Evolutionary conservation across 1,139 yeast genomes (phyloP), one percentile per base, ranked within the genome.

Genomic region (Schwanniomyces etchellsii): DNA sequence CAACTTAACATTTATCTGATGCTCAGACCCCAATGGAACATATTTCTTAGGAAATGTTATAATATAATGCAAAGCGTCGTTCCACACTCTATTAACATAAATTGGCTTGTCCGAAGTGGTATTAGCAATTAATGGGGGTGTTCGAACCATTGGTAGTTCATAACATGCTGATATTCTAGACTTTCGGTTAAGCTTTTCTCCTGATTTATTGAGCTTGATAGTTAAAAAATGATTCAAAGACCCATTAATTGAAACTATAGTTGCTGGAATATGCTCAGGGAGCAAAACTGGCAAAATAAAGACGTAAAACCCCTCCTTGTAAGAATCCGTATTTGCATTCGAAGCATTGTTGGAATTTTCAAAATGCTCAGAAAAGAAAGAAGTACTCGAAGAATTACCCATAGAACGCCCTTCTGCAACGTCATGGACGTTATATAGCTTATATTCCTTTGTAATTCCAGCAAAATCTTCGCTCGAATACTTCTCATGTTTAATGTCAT

Each of bases 31-130:
- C 30, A 86, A 61, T 0, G 89, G 67, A 4, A 85, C 76, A 52
- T 73, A 85, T 44, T 85, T 84, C 38, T 73, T 72, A 1, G 93
- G 94, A 34, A 86, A 70, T 0, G 86, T 74, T 20, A 88, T 72
- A 42, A 83, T 84, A 53, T 88, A 88, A 36, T 79, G 82, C 26
- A 88, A 60, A 0, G 91, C 57, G 39, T 83, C 80, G 43, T 81
- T 82, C 96, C 96, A 88, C 3, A 79, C 70, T 35, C 91, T 70
- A 45, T 83, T 82, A 18, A 88, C 85, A 50, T 79, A 82, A 17
- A 88, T 75, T 0, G 96, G 94, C 46, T 82, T 84, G 49, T 83
- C 82, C 3, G 82, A 74, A 5, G 84, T 74, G 0, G 86, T 74
- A 23, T 77, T 65, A 1, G 88, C 85, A 42, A 72, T 70, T n/a